phyloP scores from a whole-genome alignment of 2,329 filamentous ascomycete genomes.

The Fusarium sp. region DNA sequence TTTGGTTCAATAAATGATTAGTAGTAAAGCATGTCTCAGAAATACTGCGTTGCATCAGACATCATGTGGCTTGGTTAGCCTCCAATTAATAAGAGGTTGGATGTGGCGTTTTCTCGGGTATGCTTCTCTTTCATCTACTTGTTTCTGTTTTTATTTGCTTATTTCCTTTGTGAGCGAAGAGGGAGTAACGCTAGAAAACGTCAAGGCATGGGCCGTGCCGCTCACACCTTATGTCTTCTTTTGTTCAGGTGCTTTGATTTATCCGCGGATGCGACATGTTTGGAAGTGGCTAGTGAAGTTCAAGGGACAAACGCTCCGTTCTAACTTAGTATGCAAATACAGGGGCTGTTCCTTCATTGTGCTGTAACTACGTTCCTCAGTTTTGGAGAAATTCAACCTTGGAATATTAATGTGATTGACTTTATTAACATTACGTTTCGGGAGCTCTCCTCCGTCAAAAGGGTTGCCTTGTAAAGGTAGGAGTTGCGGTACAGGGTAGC shows the following conservation, averaged over 20 bases:
- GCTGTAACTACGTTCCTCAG: not conserved
- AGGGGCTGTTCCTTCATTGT: no score
- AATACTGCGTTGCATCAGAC: not conserved
- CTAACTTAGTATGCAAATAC: no score
- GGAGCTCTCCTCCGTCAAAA: not conserved
- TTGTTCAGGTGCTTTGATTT: not conserved
- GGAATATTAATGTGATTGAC: no score
- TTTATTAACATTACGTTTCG: accelerated
- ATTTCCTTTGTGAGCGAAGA: not conserved
- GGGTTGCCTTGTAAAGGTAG: not conserved
- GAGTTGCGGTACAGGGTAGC: constrained; percentile 1
- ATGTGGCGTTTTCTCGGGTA: constrained; percentile 1
- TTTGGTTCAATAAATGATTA: not conserved
- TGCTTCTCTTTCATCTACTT: not conserved
- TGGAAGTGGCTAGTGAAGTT: not conserved
- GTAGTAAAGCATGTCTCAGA: not conserved
- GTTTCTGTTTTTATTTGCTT: not conserved
- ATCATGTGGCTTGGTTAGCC: constrained; percentile 20
- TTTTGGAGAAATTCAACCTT: no score
- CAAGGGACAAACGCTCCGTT: not conserved
- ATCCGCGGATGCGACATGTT: not conserved
- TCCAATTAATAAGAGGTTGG: not conserved
- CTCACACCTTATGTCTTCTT: constrained; percentile 17
- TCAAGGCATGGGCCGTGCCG: constrained; percentile 39
- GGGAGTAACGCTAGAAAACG: constrained; percentile 1